Percentiles rank a stretch among this genome's conserved stretches.
These are phyloP conservation scores for Boeremia exigua DNA, from an alignment of 2,329 filamentous ascomycete species.

Conservation along the genomic window DNA sequence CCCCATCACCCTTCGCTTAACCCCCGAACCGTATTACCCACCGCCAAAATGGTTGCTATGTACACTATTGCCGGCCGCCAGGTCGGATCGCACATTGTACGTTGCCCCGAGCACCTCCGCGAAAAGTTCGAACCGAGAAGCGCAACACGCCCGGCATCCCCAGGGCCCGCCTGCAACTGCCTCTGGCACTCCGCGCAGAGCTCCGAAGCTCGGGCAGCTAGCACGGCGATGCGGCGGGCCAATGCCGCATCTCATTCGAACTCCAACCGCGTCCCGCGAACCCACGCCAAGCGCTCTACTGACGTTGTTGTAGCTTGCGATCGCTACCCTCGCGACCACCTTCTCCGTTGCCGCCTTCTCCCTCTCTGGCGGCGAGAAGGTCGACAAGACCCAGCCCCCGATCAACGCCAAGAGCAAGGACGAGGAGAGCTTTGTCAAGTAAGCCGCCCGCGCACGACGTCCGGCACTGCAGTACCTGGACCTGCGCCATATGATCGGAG, in stretches of 20 bases:
- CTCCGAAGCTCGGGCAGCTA: neutral
- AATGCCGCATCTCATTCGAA: neutral
- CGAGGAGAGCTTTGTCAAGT: slow-evolving; percentile 73
- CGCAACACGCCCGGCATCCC: neutral
- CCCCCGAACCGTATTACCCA: slow-evolving; percentile 23
- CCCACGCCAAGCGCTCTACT: neutral
- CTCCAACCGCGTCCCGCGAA: neutral
- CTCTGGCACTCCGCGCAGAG: neutral
- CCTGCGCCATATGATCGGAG: no score
- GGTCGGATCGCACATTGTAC: slow-evolving; percentile 61
- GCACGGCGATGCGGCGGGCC: neutral
- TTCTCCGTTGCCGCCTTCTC: slow-evolving; percentile 45
- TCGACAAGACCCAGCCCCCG: slow-evolving; percentile 54
- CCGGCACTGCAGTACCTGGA: neutral
- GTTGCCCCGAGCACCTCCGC: slow-evolving; percentile 32
- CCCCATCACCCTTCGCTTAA: slow-evolving; percentile 25
- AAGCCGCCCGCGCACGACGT: slow-evolving; percentile 37
- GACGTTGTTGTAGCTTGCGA: slow-evolving; percentile 60
- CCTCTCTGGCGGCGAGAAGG: slow-evolving; percentile 52
- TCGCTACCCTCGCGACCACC: slow-evolving; percentile 55
- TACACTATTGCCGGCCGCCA: slow-evolving; percentile 60
- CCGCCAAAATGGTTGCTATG: slow-evolving; percentile 58
- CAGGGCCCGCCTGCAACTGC: neutral
- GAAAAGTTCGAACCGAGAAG: slow-evolving; percentile 23
- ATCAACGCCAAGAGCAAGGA: slow-evolving; percentile 71